Percentiles rank a stretch among this genome's conserved stretches.
These are phyloP conservation scores for Nadsonia fulvescens DNA, from an alignment of 805 yeast species.

Conservation along the genomic window DNA sequence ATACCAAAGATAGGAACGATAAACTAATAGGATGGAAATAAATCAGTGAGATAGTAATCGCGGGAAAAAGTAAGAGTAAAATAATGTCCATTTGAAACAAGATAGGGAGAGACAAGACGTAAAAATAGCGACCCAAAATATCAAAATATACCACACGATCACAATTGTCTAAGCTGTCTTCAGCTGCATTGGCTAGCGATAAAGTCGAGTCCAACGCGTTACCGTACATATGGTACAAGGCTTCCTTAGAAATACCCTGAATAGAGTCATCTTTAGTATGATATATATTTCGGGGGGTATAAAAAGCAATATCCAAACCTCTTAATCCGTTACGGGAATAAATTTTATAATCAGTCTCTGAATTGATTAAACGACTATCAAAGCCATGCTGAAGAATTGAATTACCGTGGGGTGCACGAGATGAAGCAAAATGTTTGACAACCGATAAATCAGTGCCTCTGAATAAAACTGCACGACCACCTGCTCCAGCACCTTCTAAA, in stretches of 20 bases:
- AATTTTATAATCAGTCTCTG: constrained; percentile 75
- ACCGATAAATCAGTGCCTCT: constrained; percentile 69
- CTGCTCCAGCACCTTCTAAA: constrained; percentile 86
- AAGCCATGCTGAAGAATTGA: constrained; percentile 78
- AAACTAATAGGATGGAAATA: constrained; percentile 27
- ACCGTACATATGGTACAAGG: constrained; percentile 74
- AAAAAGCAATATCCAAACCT: constrained; percentile 84
- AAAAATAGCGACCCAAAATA: constrained; percentile 37
- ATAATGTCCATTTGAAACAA: constrained; percentile 35
- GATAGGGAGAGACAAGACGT: constrained; percentile 31
- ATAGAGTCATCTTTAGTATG: constrained; percentile 66
- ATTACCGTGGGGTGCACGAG: constrained; percentile 49
- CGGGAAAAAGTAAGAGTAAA: constrained; percentile 36
- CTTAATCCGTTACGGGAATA: constrained; percentile 49
- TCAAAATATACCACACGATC: constrained; percentile 44
- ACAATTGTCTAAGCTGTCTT: constrained; percentile 15
- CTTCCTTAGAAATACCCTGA: constrained; percentile 39
- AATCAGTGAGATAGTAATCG: constrained; percentile 29
- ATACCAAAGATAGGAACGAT: constrained; percentile 51
- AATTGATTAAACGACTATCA: constrained; percentile 45
- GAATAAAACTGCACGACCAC: constrained; percentile 67
- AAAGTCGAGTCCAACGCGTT: constrained; percentile 43
- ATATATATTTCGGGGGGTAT: constrained; percentile 64
- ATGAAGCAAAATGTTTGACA: constrained; percentile 34
- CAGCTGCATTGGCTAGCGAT: constrained; percentile 26